These are phyloP conservation scores for Annona squamosa DNA, from an alignment of 164 flowering plant genomes.

Conservation along the genomic window DNA sequence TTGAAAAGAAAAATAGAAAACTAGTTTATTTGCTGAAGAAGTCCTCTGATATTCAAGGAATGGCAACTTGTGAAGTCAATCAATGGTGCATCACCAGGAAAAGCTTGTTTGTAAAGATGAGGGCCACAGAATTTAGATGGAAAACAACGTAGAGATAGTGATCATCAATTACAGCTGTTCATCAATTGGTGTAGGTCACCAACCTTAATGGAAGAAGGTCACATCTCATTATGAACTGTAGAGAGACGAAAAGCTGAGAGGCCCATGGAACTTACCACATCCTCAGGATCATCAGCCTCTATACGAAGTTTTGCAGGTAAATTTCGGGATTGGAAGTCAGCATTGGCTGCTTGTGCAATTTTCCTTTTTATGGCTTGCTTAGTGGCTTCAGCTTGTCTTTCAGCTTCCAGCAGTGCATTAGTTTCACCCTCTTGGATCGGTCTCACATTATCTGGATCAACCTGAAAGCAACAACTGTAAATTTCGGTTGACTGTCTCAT, in stretches of 20 bases:
- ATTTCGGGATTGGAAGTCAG: constrained; percentile 49
- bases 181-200: too few species aligned
- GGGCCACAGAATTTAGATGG: too few species aligned
- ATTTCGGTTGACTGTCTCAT: not conserved
- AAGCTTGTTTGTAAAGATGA: too few species aligned
- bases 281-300: constrained; percentile 87
- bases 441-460: constrained; percentile 86
- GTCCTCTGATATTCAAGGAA: too few species aligned
- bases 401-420: constrained; percentile 82
- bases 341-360: constrained; percentile 36
- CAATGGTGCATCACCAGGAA: too few species aligned
- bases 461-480: constrained; percentile 34
- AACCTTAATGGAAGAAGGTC: too few species aligned
- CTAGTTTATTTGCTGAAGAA: too few species aligned
- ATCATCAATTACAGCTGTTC: too few species aligned
- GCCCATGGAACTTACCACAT: constrained; percentile 58
- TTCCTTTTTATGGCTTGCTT: constrained; percentile 85
- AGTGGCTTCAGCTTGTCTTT: constrained; percentile 90
- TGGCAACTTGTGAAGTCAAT: too few species aligned
- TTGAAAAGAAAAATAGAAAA: too few species aligned
- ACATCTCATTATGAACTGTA: too few species aligned
- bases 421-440: constrained; percentile 45
- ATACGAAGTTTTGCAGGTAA: constrained; percentile 88
- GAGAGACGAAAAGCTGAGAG: not conserved
- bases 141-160: too few species aligned